Base-by-base conservation (phyloP, 1,139 yeast species). In the Lodderomyces metapsilosis region DNA sequence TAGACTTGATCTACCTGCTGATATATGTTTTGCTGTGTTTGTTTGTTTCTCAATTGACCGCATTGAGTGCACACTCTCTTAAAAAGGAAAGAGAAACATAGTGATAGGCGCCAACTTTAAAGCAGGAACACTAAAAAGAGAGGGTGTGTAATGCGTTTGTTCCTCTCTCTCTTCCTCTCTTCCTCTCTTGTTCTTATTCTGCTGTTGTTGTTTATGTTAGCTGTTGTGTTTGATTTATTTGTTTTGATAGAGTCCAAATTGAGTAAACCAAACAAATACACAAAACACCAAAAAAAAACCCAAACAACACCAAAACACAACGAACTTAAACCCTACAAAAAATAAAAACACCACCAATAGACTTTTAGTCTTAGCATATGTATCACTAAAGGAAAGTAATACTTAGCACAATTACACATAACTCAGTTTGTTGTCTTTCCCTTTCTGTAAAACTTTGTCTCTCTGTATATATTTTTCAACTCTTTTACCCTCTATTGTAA, bases 221-320 rank as follows among this genome's bases (percentile, higher is more conserved):
- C n/a, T n/a, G n/a, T n/a, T n/a, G n/a, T n/a, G n/a, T n/a, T n/a
- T n/a, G n/a, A n/a, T n/a, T n/a, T n/a, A n/a, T n/a, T n/a, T n/a
- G n/a, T 40, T 40, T 40, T 40, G 37, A 27, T 40, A 8, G 24
- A 40, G 23, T 24, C 43, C 43, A 28, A 36, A 36, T 33, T 33
- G n/a, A 37, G 43, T 40, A 40, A 25, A 23, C 30, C 32, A 35
- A 16, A 34, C 16, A 22, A 16, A 34, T 12, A 22, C 22, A 34
- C 28, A 34, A 22, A 16, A 22, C 28, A 22, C 28, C 28, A 33
- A 33, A 21, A 21, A 20, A 20, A 20, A 20, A 17, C n/a, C n/a
- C n/a, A n/a, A n/a, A n/a, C n/a, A n/a, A n/a, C n/a, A n/a, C n/a
- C n/a, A n/a, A n/a, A n/a, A n/a, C n/a, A n/a, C n/a, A n/a, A n/a